phyloP scores from a whole-genome alignment of 768 basidiomycete genomes.

The Suillus sp. region DNA sequence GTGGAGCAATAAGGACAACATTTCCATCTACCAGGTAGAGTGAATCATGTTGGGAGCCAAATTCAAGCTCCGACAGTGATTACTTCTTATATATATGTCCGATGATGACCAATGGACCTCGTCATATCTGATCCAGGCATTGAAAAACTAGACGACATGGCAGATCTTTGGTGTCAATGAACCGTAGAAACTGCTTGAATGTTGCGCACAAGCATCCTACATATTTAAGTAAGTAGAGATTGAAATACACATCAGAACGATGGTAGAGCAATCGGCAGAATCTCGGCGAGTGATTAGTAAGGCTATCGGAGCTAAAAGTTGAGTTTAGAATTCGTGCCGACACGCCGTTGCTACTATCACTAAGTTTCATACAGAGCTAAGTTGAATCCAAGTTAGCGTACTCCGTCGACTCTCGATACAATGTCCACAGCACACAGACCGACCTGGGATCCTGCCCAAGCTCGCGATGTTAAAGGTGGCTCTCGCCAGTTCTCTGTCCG shows the following conservation, averaged over 20 bases:
- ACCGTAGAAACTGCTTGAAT: background rate
- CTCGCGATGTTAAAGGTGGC: conserved; percentile 87
- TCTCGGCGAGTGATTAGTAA: background rate
- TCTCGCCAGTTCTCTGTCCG: conserved; percentile 91
- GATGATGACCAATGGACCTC: background rate
- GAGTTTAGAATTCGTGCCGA: background rate
- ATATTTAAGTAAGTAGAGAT: background rate
- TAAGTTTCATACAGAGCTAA: background rate
- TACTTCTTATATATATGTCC: too few relatives aligned
- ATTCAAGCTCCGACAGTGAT: too few relatives aligned
- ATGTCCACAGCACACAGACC: conserved; percentile 95
- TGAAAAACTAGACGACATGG: background rate
- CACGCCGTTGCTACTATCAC: background rate
- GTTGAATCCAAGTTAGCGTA: background rate
- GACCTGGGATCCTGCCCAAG: conserved; percentile 98
- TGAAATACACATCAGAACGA: background rate
- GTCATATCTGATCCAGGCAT: background rate
- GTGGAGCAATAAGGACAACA: too few relatives aligned
- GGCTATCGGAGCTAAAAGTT: background rate
- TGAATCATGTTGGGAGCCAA: too few relatives aligned
- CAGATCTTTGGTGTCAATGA: background rate
- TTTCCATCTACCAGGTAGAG: too few relatives aligned
- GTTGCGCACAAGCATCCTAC: background rate
- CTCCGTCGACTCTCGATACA: conserved; percentile 1
- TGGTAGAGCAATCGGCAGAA: background rate